Evolutionary conservation across 257 asterid genomes (phyloP), one percentile per base, ranked within the genome.

Genomic region (Echites panduratus): DNA sequence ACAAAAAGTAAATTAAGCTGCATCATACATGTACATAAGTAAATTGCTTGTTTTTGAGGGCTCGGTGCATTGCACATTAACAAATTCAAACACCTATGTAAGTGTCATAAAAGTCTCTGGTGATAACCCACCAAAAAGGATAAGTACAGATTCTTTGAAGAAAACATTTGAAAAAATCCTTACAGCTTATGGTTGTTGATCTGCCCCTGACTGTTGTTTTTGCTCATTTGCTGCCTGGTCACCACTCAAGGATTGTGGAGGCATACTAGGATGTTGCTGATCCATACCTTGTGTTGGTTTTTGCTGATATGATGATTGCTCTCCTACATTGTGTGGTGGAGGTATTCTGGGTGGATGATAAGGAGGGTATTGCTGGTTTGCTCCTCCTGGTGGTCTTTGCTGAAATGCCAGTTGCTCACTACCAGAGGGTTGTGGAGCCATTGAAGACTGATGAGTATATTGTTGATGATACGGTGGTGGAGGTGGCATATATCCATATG

Each of bases 401-500:
- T 80, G 88, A 77, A 74, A 79, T 32, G 84, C 82, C 50, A 82
- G 82, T 24, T 77, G 88, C 56, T 87, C 86, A 20, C 77, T 58
- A 4, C 81, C 69, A 19, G 86, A 80, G 5, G 91, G 87, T 32
- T 84, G 88, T 35, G 88, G 85, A 16, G 79, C 89, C 85, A 85
- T 77, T 75, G 86, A 76, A 27, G 85, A 53, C 70, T 81, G 96
- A 70, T 82, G 81, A 41, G 78, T 88, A 63, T 86, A 84, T 27
- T 88, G 90, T 20, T 88, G 96, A 78, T 80, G 82, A 57, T 88
- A 86, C 49, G 84, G 92, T 6, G 84, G 93, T n/a, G 80, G 84
- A 11, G 89, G 92, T 13, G 95, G 95, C 85, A 85, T 81, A 80
- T 91, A 87, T 8, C 92, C 95, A 40, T 84, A 85, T 14, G 76